Conservation (phyloP, 495 filamentous ascomycete genomes). For the Daldinia vernicosa region DNA sequence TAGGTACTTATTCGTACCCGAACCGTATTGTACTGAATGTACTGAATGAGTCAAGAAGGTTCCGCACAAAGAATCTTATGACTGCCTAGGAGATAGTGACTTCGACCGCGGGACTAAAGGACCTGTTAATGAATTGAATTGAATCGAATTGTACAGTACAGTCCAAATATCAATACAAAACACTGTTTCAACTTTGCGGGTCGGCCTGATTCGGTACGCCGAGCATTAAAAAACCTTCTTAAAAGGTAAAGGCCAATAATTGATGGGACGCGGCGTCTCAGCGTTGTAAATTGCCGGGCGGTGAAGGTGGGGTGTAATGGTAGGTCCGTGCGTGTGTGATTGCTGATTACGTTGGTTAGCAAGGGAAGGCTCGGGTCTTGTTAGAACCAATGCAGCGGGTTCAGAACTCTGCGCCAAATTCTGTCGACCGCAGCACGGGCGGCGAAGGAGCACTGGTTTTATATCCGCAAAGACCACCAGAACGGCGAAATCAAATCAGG, state of each 20-base stretch:
- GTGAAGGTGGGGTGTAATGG: slow-evolving; percentile 46
- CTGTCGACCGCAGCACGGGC: slow-evolving; percentile 28
- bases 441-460: slow-evolving; percentile 46
- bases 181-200: slow-evolving; percentile 19
- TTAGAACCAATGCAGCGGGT: slow-evolving; percentile 33
- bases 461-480: slow-evolving; percentile 42
- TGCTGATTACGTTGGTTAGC: slow-evolving; percentile 10
- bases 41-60: slow-evolving; percentile 13
- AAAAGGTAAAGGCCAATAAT: background rate
- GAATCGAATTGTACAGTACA: slow-evolving; percentile 5
- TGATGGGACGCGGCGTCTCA: slow-evolving; percentile 19
- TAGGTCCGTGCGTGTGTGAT: slow-evolving; percentile 18
- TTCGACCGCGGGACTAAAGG: background rate
- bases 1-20: background rate
- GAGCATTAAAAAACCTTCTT: slow-evolving; percentile 6
- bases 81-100: background rate
- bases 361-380: slow-evolving; percentile 19
- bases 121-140: background rate
- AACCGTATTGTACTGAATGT: slow-evolving; percentile 3
- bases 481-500: slow-evolving; percentile 29
- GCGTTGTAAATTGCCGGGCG: slow-evolving; percentile 49
- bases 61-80: background rate
- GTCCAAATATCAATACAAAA: background rate
- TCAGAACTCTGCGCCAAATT: slow-evolving; percentile 27
- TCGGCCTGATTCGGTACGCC: slow-evolving; percentile 15